A percentile compares a stretch with the other conserved stretches of the same genome.
Evolutionary conservation across 2,329 filamentous ascomycete genomes (phyloP).

Genomic region (Ramichloridium luteum): DNA sequence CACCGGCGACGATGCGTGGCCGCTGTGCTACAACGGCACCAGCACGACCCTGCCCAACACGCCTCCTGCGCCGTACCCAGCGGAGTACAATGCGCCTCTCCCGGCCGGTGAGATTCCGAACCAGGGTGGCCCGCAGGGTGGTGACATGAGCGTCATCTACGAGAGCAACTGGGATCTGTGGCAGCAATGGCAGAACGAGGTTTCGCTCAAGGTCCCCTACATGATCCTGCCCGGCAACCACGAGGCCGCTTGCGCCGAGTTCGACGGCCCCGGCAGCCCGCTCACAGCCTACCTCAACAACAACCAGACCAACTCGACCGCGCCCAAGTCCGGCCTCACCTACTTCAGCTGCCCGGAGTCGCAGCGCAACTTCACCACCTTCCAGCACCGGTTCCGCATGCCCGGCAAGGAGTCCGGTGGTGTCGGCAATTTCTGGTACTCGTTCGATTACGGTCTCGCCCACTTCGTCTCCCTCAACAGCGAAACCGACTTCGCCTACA

Average conservation of each 20-base stretch:
- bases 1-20: constrained; percentile 27
- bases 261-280: constrained; percentile 34
- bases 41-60: constrained; percentile 30
- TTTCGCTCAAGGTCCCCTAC: constrained; percentile 36
- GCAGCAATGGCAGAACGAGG: constrained; percentile 37
- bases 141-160: constrained; percentile 39
- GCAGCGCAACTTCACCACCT: constrained; percentile 41
- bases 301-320: constrained; percentile 31
- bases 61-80: constrained; percentile 23
- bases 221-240: constrained; percentile 43
- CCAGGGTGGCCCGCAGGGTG: constrained; percentile 36
- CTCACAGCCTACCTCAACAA: constrained; percentile 38
- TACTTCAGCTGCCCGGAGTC: constrained; percentile 43
- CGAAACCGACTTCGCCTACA: constrained; percentile 40
- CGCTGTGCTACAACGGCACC: constrained; percentile 42
- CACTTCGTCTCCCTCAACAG: constrained; percentile 39
- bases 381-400: constrained; percentile 41
- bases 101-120: constrained; percentile 34
- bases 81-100: constrained; percentile 34
- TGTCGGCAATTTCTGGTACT: constrained; percentile 44
- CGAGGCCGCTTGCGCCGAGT: constrained; percentile 38
- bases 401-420: constrained; percentile 37
- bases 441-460: constrained; percentile 42
- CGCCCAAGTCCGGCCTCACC: constrained; percentile 27
- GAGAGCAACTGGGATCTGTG: constrained; percentile 42